phyloP scores from a whole-genome alignment of 2,329 filamentous ascomycete genomes.

The Phialocephala sp. region DNA sequence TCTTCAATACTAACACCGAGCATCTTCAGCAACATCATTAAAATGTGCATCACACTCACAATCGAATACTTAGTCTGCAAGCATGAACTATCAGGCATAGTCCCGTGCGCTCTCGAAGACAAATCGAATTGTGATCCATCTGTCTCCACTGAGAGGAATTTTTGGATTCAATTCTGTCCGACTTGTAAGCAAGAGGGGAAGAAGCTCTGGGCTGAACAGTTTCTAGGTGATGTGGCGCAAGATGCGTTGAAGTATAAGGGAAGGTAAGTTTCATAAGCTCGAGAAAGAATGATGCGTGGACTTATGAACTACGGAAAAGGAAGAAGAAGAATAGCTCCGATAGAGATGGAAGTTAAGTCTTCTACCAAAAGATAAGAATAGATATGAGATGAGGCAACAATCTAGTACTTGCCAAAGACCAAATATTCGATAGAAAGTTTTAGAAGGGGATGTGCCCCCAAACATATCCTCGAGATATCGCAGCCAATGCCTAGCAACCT shows the following conservation, averaged over 20 bases:
- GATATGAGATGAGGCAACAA: too few species aligned
- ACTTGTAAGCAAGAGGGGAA: neutral
- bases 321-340: too few species aligned
- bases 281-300: neutral
- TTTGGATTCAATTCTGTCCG: neutral
- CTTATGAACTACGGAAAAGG: neutral
- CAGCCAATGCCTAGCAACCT: too few species aligned
- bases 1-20: neutral
- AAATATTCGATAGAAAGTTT: too few species aligned
- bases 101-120: neutral
- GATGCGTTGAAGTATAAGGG: neutral
- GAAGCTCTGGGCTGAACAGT: neutral
- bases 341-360: too few species aligned
- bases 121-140: neutral
- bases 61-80: neutral
- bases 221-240: neutral
- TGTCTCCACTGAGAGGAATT: neutral
- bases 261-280: neutral
- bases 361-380: too few species aligned
- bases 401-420: too few species aligned
- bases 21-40: neutral
- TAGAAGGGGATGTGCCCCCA: too few species aligned
- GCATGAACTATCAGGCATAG: neutral
- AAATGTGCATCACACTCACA: conserved; percentile 1
- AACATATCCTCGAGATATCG: too few species aligned